Percentiles rank a stretch among this genome's conserved stretches.
phyloP scores from a whole-genome alignment of 805 yeast genomes.

The Hanseniaspora guilliermondii region DNA sequence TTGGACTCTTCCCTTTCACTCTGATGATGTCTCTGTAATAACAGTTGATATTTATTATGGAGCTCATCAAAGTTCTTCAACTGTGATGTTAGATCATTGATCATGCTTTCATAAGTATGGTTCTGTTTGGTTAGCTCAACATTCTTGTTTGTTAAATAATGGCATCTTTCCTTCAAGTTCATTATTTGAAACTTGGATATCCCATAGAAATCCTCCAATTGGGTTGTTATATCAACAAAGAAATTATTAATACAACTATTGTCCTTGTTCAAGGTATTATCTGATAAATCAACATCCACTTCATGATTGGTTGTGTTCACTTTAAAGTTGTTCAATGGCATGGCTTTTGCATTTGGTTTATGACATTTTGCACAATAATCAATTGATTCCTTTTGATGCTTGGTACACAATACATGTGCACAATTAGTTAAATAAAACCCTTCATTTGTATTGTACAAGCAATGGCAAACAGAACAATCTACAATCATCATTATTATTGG shows the following conservation, averaged over 20 bases:
- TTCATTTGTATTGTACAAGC: constrained; percentile 17
- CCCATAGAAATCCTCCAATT: constrained; percentile 22
- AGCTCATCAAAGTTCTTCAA: constrained; percentile 20
- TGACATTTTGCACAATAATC: constrained; percentile 15
- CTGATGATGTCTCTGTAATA: neutral
- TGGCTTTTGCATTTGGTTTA: constrained; percentile 16
- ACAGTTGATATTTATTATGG: constrained; percentile 10
- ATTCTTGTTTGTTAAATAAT: constrained; percentile 21
- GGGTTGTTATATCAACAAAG: constrained; percentile 22
- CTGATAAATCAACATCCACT: neutral
- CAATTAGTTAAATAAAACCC: constrained; percentile 29
- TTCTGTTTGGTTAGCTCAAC: constrained; percentile 21
- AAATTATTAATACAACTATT: constrained; percentile 21
- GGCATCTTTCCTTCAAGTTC: constrained; percentile 20
- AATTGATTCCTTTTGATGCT: constrained; percentile 18
- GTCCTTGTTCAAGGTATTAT: neutral
- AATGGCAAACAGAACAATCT: constrained; percentile 28
- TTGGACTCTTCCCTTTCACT: neutral
- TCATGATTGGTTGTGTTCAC: neutral
- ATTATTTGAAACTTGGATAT: constrained; percentile 25
- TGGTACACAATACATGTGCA: constrained; percentile 29
- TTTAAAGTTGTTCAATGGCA: constrained; percentile 14
- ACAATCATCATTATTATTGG: too few species aligned
- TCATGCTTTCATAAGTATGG: constrained; percentile 22
- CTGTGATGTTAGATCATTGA: constrained; percentile 22